A percentile compares a stretch with the other conserved stretches of the same genome.
Conservation (phyloP, 441 rosid species). For the Pelargonium citronellum region DNA sequence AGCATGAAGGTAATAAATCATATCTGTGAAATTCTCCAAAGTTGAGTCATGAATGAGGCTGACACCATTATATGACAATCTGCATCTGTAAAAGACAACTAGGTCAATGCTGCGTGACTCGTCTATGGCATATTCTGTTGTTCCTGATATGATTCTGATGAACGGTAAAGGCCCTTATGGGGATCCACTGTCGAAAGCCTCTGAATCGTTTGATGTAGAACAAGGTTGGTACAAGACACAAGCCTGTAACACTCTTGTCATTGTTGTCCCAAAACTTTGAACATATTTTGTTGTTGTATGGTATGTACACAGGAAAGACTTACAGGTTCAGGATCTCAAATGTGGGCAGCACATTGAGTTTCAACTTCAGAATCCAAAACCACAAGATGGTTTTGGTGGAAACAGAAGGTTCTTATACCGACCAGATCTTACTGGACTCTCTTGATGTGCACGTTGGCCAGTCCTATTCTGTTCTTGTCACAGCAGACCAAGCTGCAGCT, state of each 20-base stretch:
- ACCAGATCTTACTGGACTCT: constrained; percentile 32
- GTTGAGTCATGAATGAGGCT: neutral
- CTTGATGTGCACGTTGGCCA: constrained; percentile 62
- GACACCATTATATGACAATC: neutral
- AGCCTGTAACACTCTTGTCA: neutral
- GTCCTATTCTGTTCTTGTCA: constrained; percentile 49
- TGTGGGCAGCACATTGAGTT: constrained; percentile 44
- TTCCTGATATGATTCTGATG: constrained; percentile 36
- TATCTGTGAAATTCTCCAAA: neutral
- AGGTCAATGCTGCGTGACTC: constrained; percentile 25
- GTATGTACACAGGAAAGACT: constrained; percentile 40
- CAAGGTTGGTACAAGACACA: constrained; percentile 28
- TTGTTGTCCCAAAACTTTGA: neutral
- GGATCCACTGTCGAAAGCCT: constrained; percentile 19
- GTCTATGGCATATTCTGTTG: neutral
- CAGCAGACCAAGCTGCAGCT: constrained; percentile 33
- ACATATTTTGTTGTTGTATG: neutral
- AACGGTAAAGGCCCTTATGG: constrained; percentile 44
- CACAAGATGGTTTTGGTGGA: constrained; percentile 62
- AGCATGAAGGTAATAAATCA: constrained; percentile 37
- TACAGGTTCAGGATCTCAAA: constrained; percentile 63
- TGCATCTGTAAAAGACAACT: neutral
- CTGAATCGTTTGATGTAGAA: constrained; percentile 35
- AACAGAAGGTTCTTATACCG: constrained; percentile 60
- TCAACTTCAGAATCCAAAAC: constrained; percentile 57